Base-by-base conservation (phyloP, 805 yeast genomes). In the Lachancea lanzarotensis region DNA sequence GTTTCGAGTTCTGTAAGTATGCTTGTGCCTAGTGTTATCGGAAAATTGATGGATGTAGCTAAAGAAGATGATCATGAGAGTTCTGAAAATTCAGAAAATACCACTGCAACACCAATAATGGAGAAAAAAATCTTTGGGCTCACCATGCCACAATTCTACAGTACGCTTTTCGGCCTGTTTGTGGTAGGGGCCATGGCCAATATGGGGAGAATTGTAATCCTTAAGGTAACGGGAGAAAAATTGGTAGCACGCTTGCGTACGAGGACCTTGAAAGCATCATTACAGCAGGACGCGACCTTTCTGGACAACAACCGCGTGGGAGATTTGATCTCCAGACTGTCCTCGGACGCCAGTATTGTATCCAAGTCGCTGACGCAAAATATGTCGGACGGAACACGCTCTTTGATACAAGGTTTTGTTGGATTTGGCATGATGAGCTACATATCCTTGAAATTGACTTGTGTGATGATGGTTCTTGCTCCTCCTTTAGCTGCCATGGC, bases 351-450 rank as follows among this genome's bases (percentile, higher is more conserved):
- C 1, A 87, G 89, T 26, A 79, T 91, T 36, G 95, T 91, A 12
- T 77, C 96, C 6, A 79, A 82, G 56, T 80, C 96, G 0, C 78
- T 91, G 16, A 87, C 96, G 29, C 91, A 84, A 53, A 90, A 91
- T 61, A 74, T 91, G 19, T 82, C 93, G 46, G 97, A 91, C 61
- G 98, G 98, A n/a, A 73, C 89, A 31, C 70, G 97, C 46, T 81
- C 97, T 0, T 62, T 81, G 1, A 78, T 91, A 17, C 80, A 88
- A 55, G 96, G 96, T 1, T 70, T 76, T 38, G 95, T 87, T 34
- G 98, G 97, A 6, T 68, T 90, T 38, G 76, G 86, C 2, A 88
- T 90, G 96, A 91, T 91, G 98, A 71, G 86, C 50, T 79, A 79
- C 53, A 93, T 90, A 9, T 82, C 93, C 32, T 76, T 86, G 70